Evolutionary conservation across 345 rosid genomes (phyloP).

Genomic region (Conringia planisiliqua): DNA sequence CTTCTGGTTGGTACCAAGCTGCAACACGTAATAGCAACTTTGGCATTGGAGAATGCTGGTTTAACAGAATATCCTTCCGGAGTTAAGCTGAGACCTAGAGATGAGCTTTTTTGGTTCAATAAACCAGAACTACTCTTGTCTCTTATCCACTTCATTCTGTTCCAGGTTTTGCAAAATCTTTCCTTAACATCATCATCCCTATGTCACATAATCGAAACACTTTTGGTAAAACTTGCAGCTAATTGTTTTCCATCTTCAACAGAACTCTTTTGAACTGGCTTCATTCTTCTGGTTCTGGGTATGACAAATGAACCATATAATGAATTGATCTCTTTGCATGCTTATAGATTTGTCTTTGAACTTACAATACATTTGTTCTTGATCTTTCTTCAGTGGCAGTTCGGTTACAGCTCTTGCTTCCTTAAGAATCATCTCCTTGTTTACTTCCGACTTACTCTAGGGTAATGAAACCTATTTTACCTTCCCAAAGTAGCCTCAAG

Average conservation of each 20-base stretch:
- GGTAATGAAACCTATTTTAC: constrained; percentile 40
- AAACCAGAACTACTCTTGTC: constrained; percentile 79
- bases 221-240: constrained; percentile 32
- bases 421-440: constrained; percentile 67
- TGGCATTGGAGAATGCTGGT: constrained; percentile 82
- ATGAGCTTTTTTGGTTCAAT: constrained; percentile 95
- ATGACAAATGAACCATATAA: constrained; percentile 25
- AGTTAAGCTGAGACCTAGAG: constrained; percentile 69
- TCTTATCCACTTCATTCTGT: constrained; percentile 84
- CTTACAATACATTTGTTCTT: constrained; percentile 12
- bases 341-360: background rate
- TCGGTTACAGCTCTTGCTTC: constrained; percentile 91
- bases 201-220: background rate
- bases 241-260: constrained; percentile 26
- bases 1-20: constrained; percentile 81
- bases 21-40: constrained; percentile 88
- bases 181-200: background rate
- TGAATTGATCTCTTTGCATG: background rate
- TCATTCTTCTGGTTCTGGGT: constrained; percentile 99
- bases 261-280: constrained; percentile 97
- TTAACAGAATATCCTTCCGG: constrained; percentile 51
- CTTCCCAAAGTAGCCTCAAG: background rate
- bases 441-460: constrained; percentile 69
- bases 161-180: constrained; percentile 57
- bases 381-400: constrained; percentile 73